Evolutionary conservation across 2,329 filamentous ascomycete species (phyloP).

Genomic region (Nigrograna mackinnonii): DNA sequence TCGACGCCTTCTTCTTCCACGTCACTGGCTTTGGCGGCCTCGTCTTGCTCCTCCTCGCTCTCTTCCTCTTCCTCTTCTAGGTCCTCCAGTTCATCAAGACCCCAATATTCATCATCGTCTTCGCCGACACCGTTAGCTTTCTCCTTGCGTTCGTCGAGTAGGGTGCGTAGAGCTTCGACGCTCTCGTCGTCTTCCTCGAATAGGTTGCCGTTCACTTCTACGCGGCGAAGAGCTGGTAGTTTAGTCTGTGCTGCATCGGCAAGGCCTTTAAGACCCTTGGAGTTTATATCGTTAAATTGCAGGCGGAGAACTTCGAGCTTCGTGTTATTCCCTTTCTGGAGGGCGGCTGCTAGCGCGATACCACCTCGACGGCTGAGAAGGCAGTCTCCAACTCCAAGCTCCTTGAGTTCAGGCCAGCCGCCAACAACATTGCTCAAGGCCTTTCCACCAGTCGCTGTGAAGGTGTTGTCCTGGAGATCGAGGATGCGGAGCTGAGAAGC

Average conservation of each 20-base stretch:
- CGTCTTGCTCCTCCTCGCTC: constrained; percentile 70
- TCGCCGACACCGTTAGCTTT: constrained; percentile 50
- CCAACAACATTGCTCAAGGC: constrained; percentile 76
- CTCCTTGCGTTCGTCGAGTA: constrained; percentile 76
- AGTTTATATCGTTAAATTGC: constrained; percentile 93
- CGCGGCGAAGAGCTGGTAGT: constrained; percentile 77
- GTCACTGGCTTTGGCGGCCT: constrained; percentile 61
- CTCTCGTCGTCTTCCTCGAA: constrained; percentile 83
- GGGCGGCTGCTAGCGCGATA: constrained; percentile 70
- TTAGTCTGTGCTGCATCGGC: constrained; percentile 65
- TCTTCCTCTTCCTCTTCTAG: constrained; percentile 86
- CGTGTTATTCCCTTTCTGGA: constrained; percentile 75
- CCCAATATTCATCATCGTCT: constrained; percentile 56
- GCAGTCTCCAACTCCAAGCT: constrained; percentile 89
- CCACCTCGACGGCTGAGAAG: constrained; percentile 79
- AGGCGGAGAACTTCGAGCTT: constrained; percentile 81
- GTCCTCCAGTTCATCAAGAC: constrained; percentile 69
- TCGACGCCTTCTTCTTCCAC: constrained; percentile 67
- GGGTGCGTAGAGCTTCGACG: constrained; percentile 67
- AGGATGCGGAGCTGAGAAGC: constrained; percentile 72
- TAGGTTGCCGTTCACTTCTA: constrained; percentile 96
- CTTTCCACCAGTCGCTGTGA: constrained; percentile 78
- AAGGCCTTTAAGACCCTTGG: constrained; percentile 72
- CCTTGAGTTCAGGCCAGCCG: constrained; percentile 74
- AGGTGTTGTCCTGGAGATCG: constrained; percentile 97